Percentiles rank a stretch among this genome's conserved stretches.
These are phyloP conservation scores for Globisporangium spiculum DNA, from an alignment of 352 stramenopile genomes.

Conservation along the genomic window DNA sequence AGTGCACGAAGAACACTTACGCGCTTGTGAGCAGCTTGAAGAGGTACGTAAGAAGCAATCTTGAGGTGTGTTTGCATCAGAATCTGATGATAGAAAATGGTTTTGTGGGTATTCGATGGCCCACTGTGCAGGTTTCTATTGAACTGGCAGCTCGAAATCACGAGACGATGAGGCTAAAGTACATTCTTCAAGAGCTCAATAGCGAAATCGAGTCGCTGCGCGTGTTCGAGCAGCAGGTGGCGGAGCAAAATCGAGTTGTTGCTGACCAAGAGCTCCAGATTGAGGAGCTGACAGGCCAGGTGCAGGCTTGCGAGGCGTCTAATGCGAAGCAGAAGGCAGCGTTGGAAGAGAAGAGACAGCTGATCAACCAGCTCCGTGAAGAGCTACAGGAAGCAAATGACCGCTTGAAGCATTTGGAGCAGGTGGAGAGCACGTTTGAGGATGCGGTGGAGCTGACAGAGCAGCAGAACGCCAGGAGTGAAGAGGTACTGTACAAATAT, in stretches of 20 bases:
- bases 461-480: constrained; percentile 34
- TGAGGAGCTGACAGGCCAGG: not conserved
- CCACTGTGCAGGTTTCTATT: not conserved
- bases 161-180: constrained; percentile 12
- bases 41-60: not conserved
- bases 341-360: not conserved
- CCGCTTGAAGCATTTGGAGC: constrained; percentile 1
- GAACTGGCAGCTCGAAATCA: not conserved
- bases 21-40: not conserved
- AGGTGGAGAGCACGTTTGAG: constrained; percentile 25
- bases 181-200: not conserved
- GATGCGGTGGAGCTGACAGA: constrained; percentile 27
- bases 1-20: constrained; percentile 21
- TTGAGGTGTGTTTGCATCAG: not conserved
- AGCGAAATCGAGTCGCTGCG: constrained; percentile 1
- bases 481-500: constrained; percentile 23
- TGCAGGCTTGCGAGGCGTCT: not conserved
- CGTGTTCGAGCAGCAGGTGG: constrained; percentile 7
- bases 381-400: constrained; percentile 7
- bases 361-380: not conserved
- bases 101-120: not conserved
- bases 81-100: not conserved
- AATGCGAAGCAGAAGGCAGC: not conserved
- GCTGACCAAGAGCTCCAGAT: not conserved
- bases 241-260: not conserved